phyloP scores from a whole-genome alignment of 169 alveolate species.

The Plasmodium relictum region DNA sequence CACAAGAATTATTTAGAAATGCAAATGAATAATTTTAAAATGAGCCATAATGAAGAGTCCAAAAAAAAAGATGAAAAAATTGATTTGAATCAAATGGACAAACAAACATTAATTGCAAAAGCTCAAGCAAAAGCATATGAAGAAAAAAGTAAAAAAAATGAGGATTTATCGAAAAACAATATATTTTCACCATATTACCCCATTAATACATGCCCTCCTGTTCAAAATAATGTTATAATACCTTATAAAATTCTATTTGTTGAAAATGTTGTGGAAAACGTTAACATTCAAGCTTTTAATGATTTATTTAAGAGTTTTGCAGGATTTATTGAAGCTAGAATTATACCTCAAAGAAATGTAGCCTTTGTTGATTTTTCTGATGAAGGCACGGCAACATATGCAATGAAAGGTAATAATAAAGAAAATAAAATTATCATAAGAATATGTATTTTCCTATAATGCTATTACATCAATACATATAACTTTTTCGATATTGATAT shows the following conservation, averaged over 20 bases:
- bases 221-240: conserved; percentile 25
- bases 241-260: conserved; percentile 85
- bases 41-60: conserved; percentile 36
- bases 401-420: conserved; percentile 79
- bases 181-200: conserved; percentile 46
- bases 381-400: conserved; percentile 85
- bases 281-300: conserved; percentile 78
- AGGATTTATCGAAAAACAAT: conserved; percentile 35
- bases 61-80: conserved; percentile 23
- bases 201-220: conserved; percentile 20
- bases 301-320: conserved; percentile 80
- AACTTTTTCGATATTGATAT: not conserved
- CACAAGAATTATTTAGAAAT: conserved; percentile 81
- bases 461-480: not conserved
- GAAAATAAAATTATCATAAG: not conserved
- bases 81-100: conserved; percentile 75
- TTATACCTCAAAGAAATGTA: conserved; percentile 85
- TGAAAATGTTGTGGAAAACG: conserved; percentile 87
- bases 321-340: conserved; percentile 88
- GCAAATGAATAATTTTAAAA: conserved; percentile 59
- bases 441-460: not conserved
- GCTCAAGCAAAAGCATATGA: conserved; percentile 67
- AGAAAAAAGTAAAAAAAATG: conserved; percentile 44
- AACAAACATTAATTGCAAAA: conserved; percentile 40
- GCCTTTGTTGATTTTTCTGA: conserved; percentile 88